Base-by-base conservation (phyloP, 108 stramenopile species). In the Pseudonitzschia multiseries region DNA sequence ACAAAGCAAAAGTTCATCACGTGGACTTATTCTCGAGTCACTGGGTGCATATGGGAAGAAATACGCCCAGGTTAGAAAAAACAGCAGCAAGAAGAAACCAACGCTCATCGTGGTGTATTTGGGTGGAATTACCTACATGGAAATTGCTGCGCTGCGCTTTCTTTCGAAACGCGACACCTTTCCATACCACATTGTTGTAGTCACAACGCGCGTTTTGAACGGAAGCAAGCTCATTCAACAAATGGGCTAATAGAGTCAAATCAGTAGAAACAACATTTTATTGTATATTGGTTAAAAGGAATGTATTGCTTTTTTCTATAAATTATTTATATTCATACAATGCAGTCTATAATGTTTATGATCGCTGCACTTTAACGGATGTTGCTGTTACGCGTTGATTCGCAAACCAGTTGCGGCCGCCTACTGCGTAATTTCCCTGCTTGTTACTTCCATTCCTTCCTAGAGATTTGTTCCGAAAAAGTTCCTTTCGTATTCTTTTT, bases 91-190 rank as follows among this genome's bases (percentile, higher is more conserved):
- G 52, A 73, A 77, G 14, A 96, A 96, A 70, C 92, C 94, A 14
- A 85, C 87, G 31, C 79, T 97, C 69, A 59, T 97, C 42, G 92
- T 99, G 2, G 83, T 88, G 60, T 97, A 83, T 75, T 78, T 97
- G 10, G 98, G 98, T 29, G 98, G 98, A 8, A 86, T 99, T 1
- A 92, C 97, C 15, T 96, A 84, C 73, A 89, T 91, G 85, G 98
- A 99, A 81, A 85, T 98, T 57, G 95, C 98, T 4, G 94, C 95
- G 15, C 65, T 98, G 48, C 87, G 98, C 26, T 96, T 90, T 73
- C 78, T 98, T 62, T 91, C 83, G 71, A 81, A 79, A 59, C 81
- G 88, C 21, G 77, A 81, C 12, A 70, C 75, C 9, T 96, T 96
- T 69, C 93, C 93, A 13, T 94, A 85, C 79, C 74, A 77, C 69